A percentile compares a stretch with the other conserved stretches of the same genome.
These are phyloP conservation scores for Alternaria sp. DNA, from an alignment of 2,329 filamentous ascomycete genomes.

Conservation along the genomic window DNA sequence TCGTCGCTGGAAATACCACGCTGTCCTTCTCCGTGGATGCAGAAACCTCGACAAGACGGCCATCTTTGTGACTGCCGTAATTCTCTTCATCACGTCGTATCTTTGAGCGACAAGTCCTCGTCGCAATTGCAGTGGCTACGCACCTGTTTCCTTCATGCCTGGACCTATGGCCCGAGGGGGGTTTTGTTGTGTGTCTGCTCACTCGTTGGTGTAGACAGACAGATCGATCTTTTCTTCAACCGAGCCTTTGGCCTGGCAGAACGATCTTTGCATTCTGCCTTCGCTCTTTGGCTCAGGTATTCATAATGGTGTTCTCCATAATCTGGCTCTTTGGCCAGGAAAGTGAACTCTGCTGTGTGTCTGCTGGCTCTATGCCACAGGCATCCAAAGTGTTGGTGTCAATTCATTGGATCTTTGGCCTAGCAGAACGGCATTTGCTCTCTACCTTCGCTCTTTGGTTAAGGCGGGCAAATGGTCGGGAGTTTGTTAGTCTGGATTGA, in stretches of 20 bases:
- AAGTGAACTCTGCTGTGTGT: not conserved
- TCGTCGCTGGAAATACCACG: not conserved
- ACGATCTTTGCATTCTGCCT: not conserved
- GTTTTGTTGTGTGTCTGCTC: not conserved
- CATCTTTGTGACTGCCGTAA: not conserved
- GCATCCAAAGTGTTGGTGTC: too few species aligned
- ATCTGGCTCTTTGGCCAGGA: too few species aligned
- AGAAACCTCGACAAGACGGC: not conserved
- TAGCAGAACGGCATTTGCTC: not conserved
- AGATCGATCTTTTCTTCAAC: not conserved
- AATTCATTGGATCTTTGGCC: not conserved
- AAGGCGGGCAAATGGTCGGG: not conserved
- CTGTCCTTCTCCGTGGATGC: not conserved
- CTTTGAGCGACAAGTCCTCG: not conserved
- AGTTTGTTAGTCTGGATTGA: not conserved
- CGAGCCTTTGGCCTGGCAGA: too few species aligned
- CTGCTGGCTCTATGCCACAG: not conserved
- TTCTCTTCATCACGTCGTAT: not conserved
- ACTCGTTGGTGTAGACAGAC: not conserved
- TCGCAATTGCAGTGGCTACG: not conserved
- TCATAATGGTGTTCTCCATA: too few species aligned
- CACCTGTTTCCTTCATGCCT: not conserved
- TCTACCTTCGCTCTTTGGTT: not conserved
- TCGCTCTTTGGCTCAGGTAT: not conserved
- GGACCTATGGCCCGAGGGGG: not conserved